These are phyloP conservation scores for Actinomucor elegans DNA, from an alignment of 371 early-diverging fungal species.

Conservation along the genomic window DNA sequence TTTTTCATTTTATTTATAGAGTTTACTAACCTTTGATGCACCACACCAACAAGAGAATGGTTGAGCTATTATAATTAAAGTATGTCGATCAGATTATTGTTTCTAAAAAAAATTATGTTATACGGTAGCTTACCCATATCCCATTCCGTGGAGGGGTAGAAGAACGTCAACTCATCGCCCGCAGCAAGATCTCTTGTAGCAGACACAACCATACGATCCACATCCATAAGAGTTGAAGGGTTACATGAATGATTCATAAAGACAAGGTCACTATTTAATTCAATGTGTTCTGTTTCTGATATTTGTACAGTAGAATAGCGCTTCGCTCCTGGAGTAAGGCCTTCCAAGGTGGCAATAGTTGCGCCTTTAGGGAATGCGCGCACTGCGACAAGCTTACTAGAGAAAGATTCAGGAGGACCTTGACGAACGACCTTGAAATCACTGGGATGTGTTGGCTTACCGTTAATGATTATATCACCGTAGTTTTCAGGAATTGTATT, in stretches of 20 bases:
- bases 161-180: slow-evolving; percentile 78
- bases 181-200: slow-evolving; percentile 59
- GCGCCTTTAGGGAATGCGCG: slow-evolving; percentile 54
- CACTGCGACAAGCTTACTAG: slow-evolving; percentile 56
- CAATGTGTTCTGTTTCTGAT: slow-evolving; percentile 62
- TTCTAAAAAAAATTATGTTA: not conserved
- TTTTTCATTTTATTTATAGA: not conserved
- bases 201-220: slow-evolving; percentile 46
- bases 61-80: slow-evolving; percentile 52
- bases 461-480: slow-evolving; percentile 2
- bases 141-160: slow-evolving; percentile 86
- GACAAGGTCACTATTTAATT: slow-evolving; percentile 66
- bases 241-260: slow-evolving; percentile 58
- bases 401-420: slow-evolving; percentile 50
- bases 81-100: not conserved
- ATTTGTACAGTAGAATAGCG: slow-evolving; percentile 68
- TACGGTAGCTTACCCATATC: slow-evolving; percentile 63
- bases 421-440: slow-evolving; percentile 50
- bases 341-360: slow-evolving; percentile 54
- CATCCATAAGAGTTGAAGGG: slow-evolving; percentile 65
- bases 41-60: slow-evolving; percentile 87
- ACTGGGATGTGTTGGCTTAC: slow-evolving; percentile 50
- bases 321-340: slow-evolving; percentile 56
- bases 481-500: slow-evolving; percentile 10
- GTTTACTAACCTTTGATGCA: slow-evolving; percentile 34